phyloP scores from a whole-genome alignment of 208 protist species.

The Wallacemonas sp. region DNA sequence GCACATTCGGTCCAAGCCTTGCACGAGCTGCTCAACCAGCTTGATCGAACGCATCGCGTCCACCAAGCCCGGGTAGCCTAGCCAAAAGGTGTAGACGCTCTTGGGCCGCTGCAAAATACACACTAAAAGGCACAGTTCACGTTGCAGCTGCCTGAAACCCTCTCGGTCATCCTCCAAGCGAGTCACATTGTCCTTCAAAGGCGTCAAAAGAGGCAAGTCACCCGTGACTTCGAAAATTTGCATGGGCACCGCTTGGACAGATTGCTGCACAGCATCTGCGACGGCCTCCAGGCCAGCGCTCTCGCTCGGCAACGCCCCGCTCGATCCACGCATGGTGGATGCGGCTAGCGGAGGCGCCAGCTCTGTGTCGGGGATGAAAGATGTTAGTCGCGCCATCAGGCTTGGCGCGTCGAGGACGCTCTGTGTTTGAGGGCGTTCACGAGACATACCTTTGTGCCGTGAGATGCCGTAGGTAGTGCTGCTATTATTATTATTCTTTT shows the following conservation, averaged over 20 bases:
- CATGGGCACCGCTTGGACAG: constrained; percentile 2
- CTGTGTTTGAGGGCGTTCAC: not conserved
- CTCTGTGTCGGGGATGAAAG: not conserved
- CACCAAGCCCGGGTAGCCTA: constrained; percentile 7
- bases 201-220: not conserved
- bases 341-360: not conserved
- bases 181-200: not conserved
- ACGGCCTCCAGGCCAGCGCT: not conserved
- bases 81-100: not conserved
- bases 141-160: constrained; percentile 7
- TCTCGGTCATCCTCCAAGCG: not conserved
- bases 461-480: too few relatives aligned
- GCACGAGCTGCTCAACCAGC: not conserved
- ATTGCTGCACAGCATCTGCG: not conserved
- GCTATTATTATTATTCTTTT: not conserved
- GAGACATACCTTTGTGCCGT: not conserved
- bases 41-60: not conserved
- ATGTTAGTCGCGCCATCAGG: not conserved
- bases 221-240: not conserved
- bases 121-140: constrained; percentile 11
- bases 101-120: constrained; percentile 16
- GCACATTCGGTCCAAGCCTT: constrained; percentile 1
- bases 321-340: not conserved
- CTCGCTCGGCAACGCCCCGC: not conserved
- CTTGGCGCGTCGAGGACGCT: not conserved